phyloP scores from a whole-genome alignment of 441 rosid species.

The Pelargonium hybrid region DNA sequence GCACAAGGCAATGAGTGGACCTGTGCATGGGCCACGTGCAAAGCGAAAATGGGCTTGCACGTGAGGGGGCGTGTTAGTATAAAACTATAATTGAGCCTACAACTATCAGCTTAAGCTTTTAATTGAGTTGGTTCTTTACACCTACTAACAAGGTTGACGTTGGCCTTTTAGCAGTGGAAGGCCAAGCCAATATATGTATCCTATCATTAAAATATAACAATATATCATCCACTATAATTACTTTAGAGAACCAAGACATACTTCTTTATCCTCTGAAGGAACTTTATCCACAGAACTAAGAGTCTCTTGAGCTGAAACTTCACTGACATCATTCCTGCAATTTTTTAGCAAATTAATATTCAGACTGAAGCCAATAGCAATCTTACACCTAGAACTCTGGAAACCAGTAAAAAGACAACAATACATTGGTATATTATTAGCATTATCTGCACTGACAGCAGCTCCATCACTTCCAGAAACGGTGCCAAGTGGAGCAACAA shows the following conservation, averaged over 20 bases:
- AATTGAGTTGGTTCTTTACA: no score
- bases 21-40: no score
- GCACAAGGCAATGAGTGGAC: no score
- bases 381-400: slow-evolving; percentile 7
- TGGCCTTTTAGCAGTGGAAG: no score
- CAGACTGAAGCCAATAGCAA: slow-evolving; percentile 18
- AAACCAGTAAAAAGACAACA: slow-evolving; percentile 24
- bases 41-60: no score
- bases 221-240: neutral
- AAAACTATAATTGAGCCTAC: no score
- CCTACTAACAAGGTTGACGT: no score
- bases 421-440: slow-evolving; percentile 36
- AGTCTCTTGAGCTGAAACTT: slow-evolving; percentile 26
- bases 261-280: slow-evolving; percentile 36
- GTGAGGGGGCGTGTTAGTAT: no score
- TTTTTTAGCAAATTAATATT: slow-evolving; percentile 18
- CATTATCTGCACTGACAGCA: slow-evolving; percentile 23
- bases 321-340: slow-evolving; percentile 36
- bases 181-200: no score
- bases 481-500: slow-evolving; percentile 21
- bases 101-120: no score
- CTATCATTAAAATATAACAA: neutral
- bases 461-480: slow-evolving; percentile 29
- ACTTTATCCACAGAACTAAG: slow-evolving; percentile 30
- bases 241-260: slow-evolving; percentile 23